A percentile compares a stretch with the other conserved stretches of the same genome.
Conservation (phyloP, 2,329 filamentous ascomycete species). For the Knoxdaviesia capensis region DNA sequence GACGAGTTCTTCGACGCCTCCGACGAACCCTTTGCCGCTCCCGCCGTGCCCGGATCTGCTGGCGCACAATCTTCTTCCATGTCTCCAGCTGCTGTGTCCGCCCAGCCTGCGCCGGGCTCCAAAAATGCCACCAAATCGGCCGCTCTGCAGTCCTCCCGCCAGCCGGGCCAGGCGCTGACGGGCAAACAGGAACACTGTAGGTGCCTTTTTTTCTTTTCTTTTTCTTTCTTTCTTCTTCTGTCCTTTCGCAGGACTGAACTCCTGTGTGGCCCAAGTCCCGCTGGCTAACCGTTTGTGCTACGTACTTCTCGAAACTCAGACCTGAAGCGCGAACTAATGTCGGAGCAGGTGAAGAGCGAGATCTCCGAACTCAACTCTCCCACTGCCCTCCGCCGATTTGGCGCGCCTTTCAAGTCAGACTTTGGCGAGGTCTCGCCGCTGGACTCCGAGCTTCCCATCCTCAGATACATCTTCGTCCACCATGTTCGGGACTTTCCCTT, state of each 20-base stretch:
- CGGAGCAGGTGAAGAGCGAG: slow-evolving; percentile 74
- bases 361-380: slow-evolving; percentile 86
- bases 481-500: slow-evolving; percentile 97
- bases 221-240: not conserved
- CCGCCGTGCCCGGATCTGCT: no score
- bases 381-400: slow-evolving; percentile 84
- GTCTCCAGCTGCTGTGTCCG: no score
- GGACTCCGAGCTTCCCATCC: slow-evolving; percentile 80
- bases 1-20: no score
- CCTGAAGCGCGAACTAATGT: slow-evolving; percentile 86
- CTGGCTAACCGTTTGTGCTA: not conserved
- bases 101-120: no score
- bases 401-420: slow-evolving; percentile 84
- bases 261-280: not conserved
- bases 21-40: no score
- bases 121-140: no score
- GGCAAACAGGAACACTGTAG: slow-evolving; percentile 96
- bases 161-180: slow-evolving; percentile 34
- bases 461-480: slow-evolving; percentile 94
- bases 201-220: slow-evolving; percentile 11
- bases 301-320: slow-evolving; percentile 28
- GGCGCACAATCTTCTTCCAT: no score
- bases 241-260: not conserved
- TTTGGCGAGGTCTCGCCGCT: slow-evolving; percentile 81
- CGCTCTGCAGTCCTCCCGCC: not conserved